These are phyloP conservation scores for Barbarea vulgaris DNA, from an alignment of 345 rosid genomes.

Conservation along the genomic window DNA sequence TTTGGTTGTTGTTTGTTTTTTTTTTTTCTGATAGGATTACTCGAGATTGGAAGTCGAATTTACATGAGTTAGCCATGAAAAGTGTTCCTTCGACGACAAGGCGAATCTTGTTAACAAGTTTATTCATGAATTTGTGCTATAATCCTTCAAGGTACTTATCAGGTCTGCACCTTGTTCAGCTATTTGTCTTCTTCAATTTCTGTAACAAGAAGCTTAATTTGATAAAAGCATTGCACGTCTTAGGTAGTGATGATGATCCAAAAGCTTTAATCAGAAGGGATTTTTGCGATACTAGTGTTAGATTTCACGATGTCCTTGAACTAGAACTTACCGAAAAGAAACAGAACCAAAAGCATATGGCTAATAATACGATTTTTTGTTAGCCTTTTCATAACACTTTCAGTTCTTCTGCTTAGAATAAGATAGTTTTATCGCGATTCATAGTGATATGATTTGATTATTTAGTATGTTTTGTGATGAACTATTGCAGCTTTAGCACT, in stretches of 20 bases:
- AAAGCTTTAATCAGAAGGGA: not conserved
- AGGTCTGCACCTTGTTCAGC: slow-evolving; percentile 73
- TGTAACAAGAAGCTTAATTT: not conserved
- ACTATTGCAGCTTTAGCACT: slow-evolving; percentile 66
- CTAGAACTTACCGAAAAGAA: not conserved
- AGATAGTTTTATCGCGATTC: not conserved
- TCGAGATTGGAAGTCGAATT: slow-evolving; percentile 43
- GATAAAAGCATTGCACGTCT: not conserved
- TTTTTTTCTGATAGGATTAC: slow-evolving; percentile 32
- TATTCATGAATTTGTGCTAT: slow-evolving; percentile 55
- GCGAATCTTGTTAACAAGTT: slow-evolving; percentile 59
- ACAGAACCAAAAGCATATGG: not conserved
- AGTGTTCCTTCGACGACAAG: slow-evolving; percentile 49
- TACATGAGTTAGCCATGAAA: slow-evolving; percentile 46
- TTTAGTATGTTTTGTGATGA: slow-evolving; percentile 3
- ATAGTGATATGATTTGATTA: slow-evolving; percentile 5
- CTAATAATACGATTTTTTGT: not conserved
- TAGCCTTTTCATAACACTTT: not conserved
- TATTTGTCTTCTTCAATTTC: slow-evolving; percentile 13
- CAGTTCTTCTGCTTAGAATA: not conserved
- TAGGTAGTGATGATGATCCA: slow-evolving; percentile 10
- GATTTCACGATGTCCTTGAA: not conserved
- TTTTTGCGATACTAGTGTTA: not conserved
- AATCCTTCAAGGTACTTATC: slow-evolving; percentile 91
- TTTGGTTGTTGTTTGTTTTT: not conserved